phyloP scores from a whole-genome alignment of 345 rosid genomes.

The Brassica cretica region DNA sequence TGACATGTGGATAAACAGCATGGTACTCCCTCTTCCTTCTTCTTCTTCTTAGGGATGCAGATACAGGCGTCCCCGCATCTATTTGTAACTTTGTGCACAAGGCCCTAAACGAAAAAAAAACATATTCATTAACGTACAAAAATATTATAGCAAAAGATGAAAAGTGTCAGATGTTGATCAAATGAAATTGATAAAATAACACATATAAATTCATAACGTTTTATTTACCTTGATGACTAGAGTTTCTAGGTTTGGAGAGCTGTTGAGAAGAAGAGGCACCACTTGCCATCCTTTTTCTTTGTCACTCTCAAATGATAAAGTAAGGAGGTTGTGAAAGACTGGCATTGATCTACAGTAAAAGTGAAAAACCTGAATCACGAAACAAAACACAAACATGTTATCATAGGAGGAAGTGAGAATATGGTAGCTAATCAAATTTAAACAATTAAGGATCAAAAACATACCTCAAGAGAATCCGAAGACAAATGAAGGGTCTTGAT shows the following conservation, averaged over 20 bases:
- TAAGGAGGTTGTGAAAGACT: constrained; percentile 21
- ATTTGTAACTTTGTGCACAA: constrained; percentile 13
- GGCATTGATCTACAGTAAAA: constrained; percentile 13
- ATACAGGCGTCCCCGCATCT: neutral
- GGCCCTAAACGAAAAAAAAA: constrained; percentile 3
- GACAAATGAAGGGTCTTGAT: constrained; percentile 23
- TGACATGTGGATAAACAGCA: constrained; percentile 20
- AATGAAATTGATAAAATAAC: neutral
- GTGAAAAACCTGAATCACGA: constrained; percentile 11
- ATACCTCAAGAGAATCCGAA: constrained; percentile 26
- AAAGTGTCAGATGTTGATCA: neutral
- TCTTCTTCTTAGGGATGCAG: constrained; percentile 8
- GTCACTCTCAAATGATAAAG: constrained; percentile 23
- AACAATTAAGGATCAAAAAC: neutral
- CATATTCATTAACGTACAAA: neutral
- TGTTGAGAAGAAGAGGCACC: constrained; percentile 25
- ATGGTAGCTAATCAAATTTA: too few relatives aligned
- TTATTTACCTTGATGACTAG: constrained; percentile 21
- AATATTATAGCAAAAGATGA: neutral
- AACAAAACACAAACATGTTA: neutral
- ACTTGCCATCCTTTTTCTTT: constrained; percentile 30
- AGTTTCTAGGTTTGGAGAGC: constrained; percentile 30
- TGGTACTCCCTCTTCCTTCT: neutral
- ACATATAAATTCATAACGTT: neutral
- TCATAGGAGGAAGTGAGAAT: too few relatives aligned